phyloP scores from a whole-genome alignment of 345 rosid species.

The Brassica rapa region DNA sequence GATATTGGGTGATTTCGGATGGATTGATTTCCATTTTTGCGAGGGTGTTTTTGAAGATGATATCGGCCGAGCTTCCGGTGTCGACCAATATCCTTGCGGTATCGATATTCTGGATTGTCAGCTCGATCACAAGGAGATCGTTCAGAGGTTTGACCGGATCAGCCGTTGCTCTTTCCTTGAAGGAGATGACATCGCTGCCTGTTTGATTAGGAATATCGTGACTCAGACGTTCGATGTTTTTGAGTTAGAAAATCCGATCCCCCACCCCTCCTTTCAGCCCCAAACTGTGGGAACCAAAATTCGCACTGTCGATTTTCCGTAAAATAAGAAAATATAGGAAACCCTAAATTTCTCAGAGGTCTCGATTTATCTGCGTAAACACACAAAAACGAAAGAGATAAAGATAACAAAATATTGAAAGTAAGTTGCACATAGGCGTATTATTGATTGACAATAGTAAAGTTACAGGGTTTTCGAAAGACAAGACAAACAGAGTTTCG shows the following conservation, averaged over 20 bases:
- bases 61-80: not conserved
- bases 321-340: not conserved
- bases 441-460: not conserved
- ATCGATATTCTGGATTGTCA: too few relatives aligned
- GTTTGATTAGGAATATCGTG: not conserved
- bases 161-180: too few relatives aligned
- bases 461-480: not conserved
- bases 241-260: not conserved
- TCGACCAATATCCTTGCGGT: too few relatives aligned
- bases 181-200: too few relatives aligned
- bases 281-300: too few relatives aligned
- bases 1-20: not conserved
- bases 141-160: too few relatives aligned
- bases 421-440: not conserved
- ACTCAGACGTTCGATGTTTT: not conserved
- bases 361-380: not conserved
- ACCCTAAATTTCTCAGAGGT: not conserved
- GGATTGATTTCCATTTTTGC: not conserved
- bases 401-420: not conserved
- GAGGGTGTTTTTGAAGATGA: not conserved
- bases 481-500: not conserved
- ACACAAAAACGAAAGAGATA: not conserved
- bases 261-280: not conserved
- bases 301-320: too few relatives aligned
- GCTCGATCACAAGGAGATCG: not conserved